Evolutionary conservation across 2,329 filamentous ascomycete species (phyloP).

Genomic region (Alternaria sp.): DNA sequence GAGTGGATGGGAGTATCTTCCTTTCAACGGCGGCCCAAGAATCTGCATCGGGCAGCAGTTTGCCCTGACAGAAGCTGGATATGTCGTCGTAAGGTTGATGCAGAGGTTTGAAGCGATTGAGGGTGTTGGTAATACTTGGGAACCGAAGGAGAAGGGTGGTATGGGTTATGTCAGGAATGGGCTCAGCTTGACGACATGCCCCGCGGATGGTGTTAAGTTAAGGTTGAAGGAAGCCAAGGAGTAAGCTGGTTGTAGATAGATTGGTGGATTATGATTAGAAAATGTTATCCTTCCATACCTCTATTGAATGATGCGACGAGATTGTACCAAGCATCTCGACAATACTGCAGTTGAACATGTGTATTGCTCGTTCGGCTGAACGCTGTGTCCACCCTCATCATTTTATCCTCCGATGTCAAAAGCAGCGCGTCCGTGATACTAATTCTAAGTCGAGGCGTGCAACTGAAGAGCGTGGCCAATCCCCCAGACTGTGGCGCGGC

Average conservation of each 20-base stretch:
- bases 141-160: conserved; percentile 30
- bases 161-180: conserved; percentile 29
- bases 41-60: conserved; percentile 46
- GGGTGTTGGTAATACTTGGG: conserved; percentile 36
- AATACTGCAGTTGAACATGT: background rate
- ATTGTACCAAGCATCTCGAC: background rate
- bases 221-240: conserved; percentile 39
- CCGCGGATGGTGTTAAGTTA: conserved; percentile 42
- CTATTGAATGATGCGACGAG: background rate
- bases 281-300: background rate
- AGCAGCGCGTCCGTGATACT: background rate
- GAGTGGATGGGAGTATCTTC: conserved; percentile 41
- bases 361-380: background rate
- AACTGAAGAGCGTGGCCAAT: background rate
- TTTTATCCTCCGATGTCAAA: background rate
- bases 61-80: conserved; percentile 40
- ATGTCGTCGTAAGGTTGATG: conserved; percentile 33
- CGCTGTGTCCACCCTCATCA: background rate
- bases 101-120: conserved; percentile 40
- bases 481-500: background rate
- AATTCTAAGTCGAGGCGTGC: background rate
- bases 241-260: background rate
- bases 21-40: conserved; percentile 43
- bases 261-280: background rate
- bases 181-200: conserved; percentile 34